A percentile compares a stretch with the other conserved stretches of the same genome.
Conservation (phyloP, 805 yeast genomes). For the Teunomyces tritomae region DNA sequence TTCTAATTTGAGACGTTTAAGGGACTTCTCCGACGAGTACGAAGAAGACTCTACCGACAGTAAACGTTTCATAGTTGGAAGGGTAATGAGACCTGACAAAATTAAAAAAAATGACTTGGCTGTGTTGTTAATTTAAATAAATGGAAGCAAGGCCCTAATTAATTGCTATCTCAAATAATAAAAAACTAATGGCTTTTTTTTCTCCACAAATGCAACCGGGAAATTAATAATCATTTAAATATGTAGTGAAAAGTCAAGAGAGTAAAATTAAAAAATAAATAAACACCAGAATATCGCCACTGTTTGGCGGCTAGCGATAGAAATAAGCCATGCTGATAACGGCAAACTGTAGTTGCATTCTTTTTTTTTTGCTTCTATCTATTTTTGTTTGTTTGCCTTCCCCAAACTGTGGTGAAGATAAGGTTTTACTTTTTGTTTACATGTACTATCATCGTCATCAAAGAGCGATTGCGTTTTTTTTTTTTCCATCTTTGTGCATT, state of each 20-base stretch:
- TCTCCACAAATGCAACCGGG: constrained; percentile 3
- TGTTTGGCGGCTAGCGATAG: neutral
- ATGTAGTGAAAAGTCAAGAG: neutral
- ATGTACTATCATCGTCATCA: neutral
- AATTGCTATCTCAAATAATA: neutral
- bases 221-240: neutral
- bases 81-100: neutral
- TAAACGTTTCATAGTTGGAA: constrained; percentile 6
- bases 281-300: neutral
- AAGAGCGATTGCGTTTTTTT: neutral
- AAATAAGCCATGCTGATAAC: neutral
- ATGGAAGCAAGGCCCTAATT: constrained; percentile 1
- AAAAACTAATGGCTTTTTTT: neutral
- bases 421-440: constrained; percentile 1
- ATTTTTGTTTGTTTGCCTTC: neutral
- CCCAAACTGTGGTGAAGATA: constrained; percentile 2
- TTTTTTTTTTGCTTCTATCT: neutral
- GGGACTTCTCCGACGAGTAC: constrained; percentile 12
- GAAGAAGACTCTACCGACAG: constrained; percentile 7
- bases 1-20: constrained; percentile 17
- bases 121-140: neutral
- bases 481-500: neutral
- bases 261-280: neutral
- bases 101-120: neutral
- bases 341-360: neutral